Conservation (phyloP, 176 grass and related monocot genomes). For the Thalia dealbata region DNA sequence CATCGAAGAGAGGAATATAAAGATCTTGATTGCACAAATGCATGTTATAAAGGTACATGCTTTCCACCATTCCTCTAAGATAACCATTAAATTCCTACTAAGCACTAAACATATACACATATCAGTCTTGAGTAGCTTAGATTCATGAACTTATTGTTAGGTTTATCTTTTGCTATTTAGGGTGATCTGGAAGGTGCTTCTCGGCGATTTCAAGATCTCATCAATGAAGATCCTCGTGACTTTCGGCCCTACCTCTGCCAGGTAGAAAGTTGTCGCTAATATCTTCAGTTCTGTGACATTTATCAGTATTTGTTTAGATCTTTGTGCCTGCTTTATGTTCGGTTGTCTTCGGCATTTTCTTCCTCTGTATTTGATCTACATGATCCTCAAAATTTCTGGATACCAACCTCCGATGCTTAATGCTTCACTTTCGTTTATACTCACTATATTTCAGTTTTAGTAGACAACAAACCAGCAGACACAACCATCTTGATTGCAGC, state of each 20-base stretch:
- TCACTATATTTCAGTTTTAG: too few relatives aligned
- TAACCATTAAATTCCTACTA: too few relatives aligned
- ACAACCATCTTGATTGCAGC: conserved; percentile 1
- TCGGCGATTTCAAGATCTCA: conserved; percentile 56
- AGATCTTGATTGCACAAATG: conserved; percentile 87
- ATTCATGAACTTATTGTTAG: neutral
- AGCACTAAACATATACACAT: neutral
- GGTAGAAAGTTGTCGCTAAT: conserved; percentile 23
- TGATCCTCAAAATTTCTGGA: too few relatives aligned
- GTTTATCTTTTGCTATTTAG: conserved; percentile 21
- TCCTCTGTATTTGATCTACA: too few relatives aligned
- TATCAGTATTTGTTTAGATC: neutral
- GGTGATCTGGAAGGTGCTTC: conserved; percentile 56
- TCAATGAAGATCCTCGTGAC: conserved; percentile 68
- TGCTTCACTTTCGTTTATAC: too few relatives aligned
- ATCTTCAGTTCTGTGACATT: neutral
- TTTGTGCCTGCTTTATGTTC: too few relatives aligned
- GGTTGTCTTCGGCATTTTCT: too few relatives aligned
- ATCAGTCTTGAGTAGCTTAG: neutral
- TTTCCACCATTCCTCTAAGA: neutral
- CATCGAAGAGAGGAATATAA: conserved; percentile 66
- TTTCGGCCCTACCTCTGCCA: conserved; percentile 83
- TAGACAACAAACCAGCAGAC: neutral
- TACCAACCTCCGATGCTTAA: too few relatives aligned
- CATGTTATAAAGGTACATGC: conserved; percentile 53